Conservation (phyloP, 202 grass and related monocot species). For the Miscanthus sacchariflorus region DNA sequence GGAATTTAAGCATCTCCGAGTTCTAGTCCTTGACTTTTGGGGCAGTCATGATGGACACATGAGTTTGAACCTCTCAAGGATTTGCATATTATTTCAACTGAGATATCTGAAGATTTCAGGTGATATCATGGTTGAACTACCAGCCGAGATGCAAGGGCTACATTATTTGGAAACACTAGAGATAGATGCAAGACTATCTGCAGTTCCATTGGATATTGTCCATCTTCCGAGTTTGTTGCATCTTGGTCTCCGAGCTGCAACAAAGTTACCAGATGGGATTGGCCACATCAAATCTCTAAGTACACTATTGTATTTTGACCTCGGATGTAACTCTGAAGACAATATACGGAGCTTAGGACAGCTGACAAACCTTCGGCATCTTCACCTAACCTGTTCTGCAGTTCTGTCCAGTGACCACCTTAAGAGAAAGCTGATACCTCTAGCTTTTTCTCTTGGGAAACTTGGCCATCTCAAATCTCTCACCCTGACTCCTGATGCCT, state of each 20-base stretch:
- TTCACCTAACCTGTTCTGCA: conserved; percentile 21
- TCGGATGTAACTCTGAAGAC: background rate
- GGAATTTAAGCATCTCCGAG: conserved; percentile 16
- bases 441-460: conserved; percentile 5
- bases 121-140: background rate
- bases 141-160: conserved; percentile 14
- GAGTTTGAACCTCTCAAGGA: background rate
- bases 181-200: conserved; percentile 1
- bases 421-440: background rate
- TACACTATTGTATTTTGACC: conserved; percentile 24
- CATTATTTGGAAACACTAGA: conserved; percentile 31
- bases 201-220: conserved; percentile 28
- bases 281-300: conserved; percentile 18
- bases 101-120: conserved; percentile 29
- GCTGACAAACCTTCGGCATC: conserved; percentile 7
- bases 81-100: conserved; percentile 25
- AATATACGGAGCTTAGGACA: background rate
- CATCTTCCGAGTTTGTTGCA: conserved; percentile 1
- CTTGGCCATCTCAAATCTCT: conserved; percentile 8
- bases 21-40: background rate
- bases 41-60: background rate
- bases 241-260: background rate
- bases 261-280: background rate
- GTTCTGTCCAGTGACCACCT: background rate
- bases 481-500: background rate